A percentile compares a stretch with the other conserved stretches of the same genome.
phyloP scores from a whole-genome alignment of 2,329 filamentous ascomycete species.

The Emergomyces africanus region DNA sequence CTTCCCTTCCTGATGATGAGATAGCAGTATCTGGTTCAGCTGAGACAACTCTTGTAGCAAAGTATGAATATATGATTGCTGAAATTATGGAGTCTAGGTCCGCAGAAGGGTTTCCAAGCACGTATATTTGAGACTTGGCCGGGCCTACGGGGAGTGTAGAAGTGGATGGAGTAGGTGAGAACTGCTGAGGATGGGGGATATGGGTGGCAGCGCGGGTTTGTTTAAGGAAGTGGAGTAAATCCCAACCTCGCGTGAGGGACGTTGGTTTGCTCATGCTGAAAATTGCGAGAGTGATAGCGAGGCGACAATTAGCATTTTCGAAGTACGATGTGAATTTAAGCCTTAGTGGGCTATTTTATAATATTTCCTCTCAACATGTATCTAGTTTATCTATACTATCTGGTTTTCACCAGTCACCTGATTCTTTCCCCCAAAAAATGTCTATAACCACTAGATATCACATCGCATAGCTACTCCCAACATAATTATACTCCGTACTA shows the following conservation, averaged over 20 bases:
- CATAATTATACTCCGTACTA: too few species aligned
- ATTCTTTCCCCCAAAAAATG: too few species aligned
- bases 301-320: not conserved
- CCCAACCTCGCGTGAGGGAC: conserved; percentile 11
- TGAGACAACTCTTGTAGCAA: conserved; percentile 23
- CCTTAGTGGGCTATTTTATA: not conserved
- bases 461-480: too few species aligned
- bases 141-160: not conserved
- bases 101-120: conserved; percentile 33
- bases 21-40: conserved; percentile 13
- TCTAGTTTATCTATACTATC: too few species aligned
- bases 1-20: conserved; percentile 13
- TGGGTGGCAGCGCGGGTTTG: conserved; percentile 13
- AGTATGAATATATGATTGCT: conserved; percentile 49
- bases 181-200: conserved; percentile 1
- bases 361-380: too few species aligned
- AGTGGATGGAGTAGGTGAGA: conserved; percentile 10
- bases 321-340: not conserved
- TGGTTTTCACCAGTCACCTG: too few species aligned
- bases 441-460: too few species aligned
- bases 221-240: conserved; percentile 26
- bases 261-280: not conserved
- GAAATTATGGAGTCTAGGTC: conserved; percentile 53
- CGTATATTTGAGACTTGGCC: conserved; percentile 22
- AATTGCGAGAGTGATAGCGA: not conserved